phyloP scores from a whole-genome alignment of 2,329 filamentous ascomycete species.

The Pseudogymnoascus sp. region DNA sequence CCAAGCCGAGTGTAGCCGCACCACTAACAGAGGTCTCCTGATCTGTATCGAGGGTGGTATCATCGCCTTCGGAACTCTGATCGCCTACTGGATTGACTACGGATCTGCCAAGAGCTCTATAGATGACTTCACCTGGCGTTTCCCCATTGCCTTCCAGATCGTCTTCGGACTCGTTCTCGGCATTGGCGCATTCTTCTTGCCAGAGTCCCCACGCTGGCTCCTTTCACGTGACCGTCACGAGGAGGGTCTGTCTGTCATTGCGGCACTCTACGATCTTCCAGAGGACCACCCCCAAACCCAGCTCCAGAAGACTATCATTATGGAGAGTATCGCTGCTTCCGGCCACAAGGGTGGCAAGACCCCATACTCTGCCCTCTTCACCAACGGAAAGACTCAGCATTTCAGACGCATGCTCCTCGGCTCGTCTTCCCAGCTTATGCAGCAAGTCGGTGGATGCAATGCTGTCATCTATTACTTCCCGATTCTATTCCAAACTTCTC shows the following conservation, averaged over 20 bases:
- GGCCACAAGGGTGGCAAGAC: constrained; percentile 24
- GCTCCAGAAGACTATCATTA: constrained; percentile 26
- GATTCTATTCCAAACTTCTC: constrained; percentile 41
- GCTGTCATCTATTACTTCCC: constrained; percentile 41
- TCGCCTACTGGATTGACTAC: constrained; percentile 97
- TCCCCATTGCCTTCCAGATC: constrained; percentile 86
- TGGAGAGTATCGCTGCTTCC: constrained; percentile 31
- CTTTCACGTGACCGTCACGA: constrained; percentile 94
- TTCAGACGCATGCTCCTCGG: constrained; percentile 45
- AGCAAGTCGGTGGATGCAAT: constrained; percentile 41
- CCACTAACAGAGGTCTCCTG: constrained; percentile 37
- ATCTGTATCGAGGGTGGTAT: constrained; percentile 48
- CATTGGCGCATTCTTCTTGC: constrained; percentile 78
- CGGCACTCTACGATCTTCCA: constrained; percentile 74
- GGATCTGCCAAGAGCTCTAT: constrained; percentile 76
- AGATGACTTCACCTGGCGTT: constrained; percentile 76
- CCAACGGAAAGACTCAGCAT: constrained; percentile 44
- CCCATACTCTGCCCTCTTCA: constrained; percentile 37
- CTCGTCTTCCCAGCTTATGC: constrained; percentile 41
- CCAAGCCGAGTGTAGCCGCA: constrained; percentile 46
- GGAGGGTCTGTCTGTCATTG: constrained; percentile 94
- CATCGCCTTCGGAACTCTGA: constrained; percentile 58
- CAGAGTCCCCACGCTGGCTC: constrained; percentile 94
- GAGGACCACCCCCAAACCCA: constrained; percentile 34
- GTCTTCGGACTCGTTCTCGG: constrained; percentile 81